Conservation (phyloP, 345 rosid genomes). For the Ricinus communis region DNA sequence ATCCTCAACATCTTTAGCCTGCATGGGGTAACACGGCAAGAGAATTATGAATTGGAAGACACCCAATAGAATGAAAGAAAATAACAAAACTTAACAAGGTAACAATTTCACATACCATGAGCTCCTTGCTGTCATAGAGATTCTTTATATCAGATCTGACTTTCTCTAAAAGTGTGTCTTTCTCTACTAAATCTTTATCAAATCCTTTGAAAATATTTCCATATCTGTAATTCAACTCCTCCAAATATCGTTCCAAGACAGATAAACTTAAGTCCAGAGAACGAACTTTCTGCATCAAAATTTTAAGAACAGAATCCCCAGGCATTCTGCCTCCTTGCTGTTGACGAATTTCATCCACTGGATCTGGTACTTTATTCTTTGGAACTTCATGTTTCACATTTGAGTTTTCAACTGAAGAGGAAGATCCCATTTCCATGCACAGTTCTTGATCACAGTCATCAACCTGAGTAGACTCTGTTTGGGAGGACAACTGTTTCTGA, state of each 20-base stretch:
- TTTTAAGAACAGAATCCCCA: conserved; percentile 88
- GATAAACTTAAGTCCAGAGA: conserved; percentile 80
- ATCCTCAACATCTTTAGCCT: conserved; percentile 67
- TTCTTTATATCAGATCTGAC: conserved; percentile 51
- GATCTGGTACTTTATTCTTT: conserved; percentile 40
- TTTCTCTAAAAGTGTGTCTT: conserved; percentile 47
- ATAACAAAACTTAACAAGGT: neutral
- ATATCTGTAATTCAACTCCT: conserved; percentile 73
- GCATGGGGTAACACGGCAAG: conserved; percentile 22
- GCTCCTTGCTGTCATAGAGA: conserved; percentile 49
- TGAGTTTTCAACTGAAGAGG: conserved; percentile 29
- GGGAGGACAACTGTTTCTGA: conserved; percentile 36
- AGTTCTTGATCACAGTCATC: conserved; percentile 35
- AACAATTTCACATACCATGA: conserved; percentile 41
- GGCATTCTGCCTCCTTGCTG: conserved; percentile 87
- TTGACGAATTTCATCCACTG: conserved; percentile 66
- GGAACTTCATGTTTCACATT: conserved; percentile 38
- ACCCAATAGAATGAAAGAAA: neutral
- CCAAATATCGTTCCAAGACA: conserved; percentile 81
- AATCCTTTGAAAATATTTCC: conserved; percentile 69
- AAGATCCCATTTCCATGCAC: conserved; percentile 37
- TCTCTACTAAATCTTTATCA: conserved; percentile 57
- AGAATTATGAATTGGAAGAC: conserved; percentile 2
- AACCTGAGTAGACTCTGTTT: conserved; percentile 37
- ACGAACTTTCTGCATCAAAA: conserved; percentile 89